A percentile compares a stretch with the other conserved stretches of the same genome.
Conservation (phyloP, 2,329 filamentous ascomycete species). For the Neopestalotiopsis sp. region DNA sequence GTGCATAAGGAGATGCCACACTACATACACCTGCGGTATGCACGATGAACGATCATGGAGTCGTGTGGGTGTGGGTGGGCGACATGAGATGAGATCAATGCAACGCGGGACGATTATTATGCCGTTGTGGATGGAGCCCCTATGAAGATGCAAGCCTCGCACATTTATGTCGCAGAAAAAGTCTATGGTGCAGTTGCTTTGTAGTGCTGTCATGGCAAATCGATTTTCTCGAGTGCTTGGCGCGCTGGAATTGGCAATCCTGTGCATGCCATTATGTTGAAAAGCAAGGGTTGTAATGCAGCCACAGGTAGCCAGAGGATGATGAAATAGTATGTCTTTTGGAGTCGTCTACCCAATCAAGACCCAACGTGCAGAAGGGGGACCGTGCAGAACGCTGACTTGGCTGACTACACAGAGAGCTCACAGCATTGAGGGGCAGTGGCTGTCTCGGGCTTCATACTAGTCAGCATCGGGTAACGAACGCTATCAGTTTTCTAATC, state of each 20-base stretch:
- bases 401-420: neutral
- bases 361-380: neutral
- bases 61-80: neutral
- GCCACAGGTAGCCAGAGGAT: neutral
- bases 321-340: neutral
- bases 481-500: neutral
- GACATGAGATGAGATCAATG: constrained; percentile 10
- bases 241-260: neutral
- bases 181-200: neutral
- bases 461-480: neutral
- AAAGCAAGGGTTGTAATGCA: neutral
- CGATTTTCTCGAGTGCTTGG: neutral
- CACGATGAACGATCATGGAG: constrained; percentile 9
- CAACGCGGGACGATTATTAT: constrained; percentile 13
- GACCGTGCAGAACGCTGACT: neutral
- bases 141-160: neutral
- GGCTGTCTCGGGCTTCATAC: neutral
- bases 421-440: neutral
- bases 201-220: neutral
- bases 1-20: constrained; percentile 7
- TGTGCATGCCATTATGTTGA: neutral
- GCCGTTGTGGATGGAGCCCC: constrained; percentile 7
- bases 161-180: constrained; percentile 5
- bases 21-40: neutral
- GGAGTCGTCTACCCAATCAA: neutral